A percentile compares a stretch with the other conserved stretches of the same genome.
Conservation (phyloP, 768 basidiomycete genomes). For the Boletus vermiculosoides region DNA sequence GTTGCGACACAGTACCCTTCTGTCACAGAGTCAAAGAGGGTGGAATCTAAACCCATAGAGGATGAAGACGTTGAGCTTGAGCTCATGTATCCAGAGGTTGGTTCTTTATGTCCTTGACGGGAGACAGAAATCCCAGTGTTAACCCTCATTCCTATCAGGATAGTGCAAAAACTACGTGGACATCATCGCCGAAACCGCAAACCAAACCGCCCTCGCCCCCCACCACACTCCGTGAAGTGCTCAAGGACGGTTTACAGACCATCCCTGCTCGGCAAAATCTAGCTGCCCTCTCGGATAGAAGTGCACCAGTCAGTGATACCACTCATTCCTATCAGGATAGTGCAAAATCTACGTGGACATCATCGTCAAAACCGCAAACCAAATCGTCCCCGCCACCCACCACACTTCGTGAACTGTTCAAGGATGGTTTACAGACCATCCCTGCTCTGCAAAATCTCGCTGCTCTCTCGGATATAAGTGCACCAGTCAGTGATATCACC, state of each 20-base stretch:
- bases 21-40: background rate
- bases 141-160: constrained; percentile 10
- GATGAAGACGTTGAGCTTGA: constrained; percentile 11
- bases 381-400: background rate
- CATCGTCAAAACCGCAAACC: background rate
- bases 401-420: constrained; percentile 2
- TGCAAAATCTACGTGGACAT: background rate
- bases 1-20: background rate
- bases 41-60: background rate
- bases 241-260: background rate
- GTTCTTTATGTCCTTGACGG: background rate
- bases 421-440: background rate
- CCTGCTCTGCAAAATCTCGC: background rate
- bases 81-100: constrained; percentile 21
- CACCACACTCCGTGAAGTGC: background rate
- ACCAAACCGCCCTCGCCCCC: background rate
- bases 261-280: constrained; percentile 4
- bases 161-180: background rate
- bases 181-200: background rate
- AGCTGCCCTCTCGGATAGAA: background rate
- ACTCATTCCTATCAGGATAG: constrained; percentile 14
- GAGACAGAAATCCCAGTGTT: background rate
- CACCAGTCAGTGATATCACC: constrained; percentile 7
- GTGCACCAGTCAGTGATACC: constrained; percentile 6
- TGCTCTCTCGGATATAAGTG: background rate